A percentile compares a stretch with the other conserved stretches of the same genome.
Conservation (phyloP, 331 rosid genomes). For the Quercus tomentella region DNA sequence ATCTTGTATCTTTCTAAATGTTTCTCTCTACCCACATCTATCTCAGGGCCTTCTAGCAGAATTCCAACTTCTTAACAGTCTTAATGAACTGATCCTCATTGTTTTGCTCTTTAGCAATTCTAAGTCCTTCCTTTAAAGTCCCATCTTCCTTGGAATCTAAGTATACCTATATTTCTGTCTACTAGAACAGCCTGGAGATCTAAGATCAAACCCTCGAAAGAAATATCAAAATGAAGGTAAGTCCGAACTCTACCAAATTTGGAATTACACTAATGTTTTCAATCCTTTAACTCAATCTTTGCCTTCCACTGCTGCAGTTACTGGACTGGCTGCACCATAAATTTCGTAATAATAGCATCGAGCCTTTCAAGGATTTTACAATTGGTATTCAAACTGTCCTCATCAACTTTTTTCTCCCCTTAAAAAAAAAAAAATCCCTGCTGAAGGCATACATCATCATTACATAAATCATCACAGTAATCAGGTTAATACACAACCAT, state of each 20-base stretch:
- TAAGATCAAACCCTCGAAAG: slow-evolving; percentile 25
- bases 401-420: slow-evolving; percentile 10
- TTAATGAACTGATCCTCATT: slow-evolving; percentile 22
- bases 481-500: background rate
- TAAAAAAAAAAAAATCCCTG: background rate
- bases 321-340: slow-evolving; percentile 82
- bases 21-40: slow-evolving; percentile 55
- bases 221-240: slow-evolving; percentile 76
- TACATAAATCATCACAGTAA: background rate
- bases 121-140: slow-evolving; percentile 13
- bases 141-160: slow-evolving; percentile 29
- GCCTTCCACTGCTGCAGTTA: slow-evolving; percentile 60
- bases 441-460: background rate
- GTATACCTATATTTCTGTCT: slow-evolving; percentile 28
- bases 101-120: slow-evolving; percentile 35
- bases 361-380: slow-evolving; percentile 60
- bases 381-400: slow-evolving; percentile 52
- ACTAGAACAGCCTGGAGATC: slow-evolving; percentile 27
- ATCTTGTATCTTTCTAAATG: slow-evolving; percentile 81
- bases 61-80: slow-evolving; percentile 47
- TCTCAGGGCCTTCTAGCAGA: slow-evolving; percentile 52
- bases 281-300: slow-evolving; percentile 24
- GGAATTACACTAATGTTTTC: slow-evolving; percentile 16
- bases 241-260: slow-evolving; percentile 29
- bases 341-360: slow-evolving; percentile 55